Evolutionary conservation across 441 rosid genomes (phyloP).

Genomic region (Jatropha multifida): DNA sequence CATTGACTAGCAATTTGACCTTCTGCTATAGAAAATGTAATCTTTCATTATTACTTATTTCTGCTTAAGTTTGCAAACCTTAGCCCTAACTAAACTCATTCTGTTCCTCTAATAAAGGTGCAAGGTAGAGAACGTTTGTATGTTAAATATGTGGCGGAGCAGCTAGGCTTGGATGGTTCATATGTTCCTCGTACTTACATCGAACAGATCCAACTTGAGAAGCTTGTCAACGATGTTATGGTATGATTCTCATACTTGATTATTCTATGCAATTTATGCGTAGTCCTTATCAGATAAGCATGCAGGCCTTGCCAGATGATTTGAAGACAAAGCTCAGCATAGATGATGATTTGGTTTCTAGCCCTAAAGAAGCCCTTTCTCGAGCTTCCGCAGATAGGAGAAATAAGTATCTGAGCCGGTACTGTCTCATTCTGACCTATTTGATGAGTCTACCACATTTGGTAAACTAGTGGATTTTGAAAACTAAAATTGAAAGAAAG

Average conservation of each 20-base stretch:
- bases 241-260: conserved; percentile 45
- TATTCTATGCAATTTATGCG: conserved; percentile 19
- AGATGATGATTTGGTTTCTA: conserved; percentile 79
- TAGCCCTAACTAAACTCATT: conserved; percentile 17
- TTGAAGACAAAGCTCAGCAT: conserved; percentile 88
- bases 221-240: conserved; percentile 96
- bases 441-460: background rate
- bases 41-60: background rate
- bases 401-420: conserved; percentile 90
- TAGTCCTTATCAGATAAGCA: conserved; percentile 38
- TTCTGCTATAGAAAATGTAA: background rate
- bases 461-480: background rate
- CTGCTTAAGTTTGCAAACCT: conserved; percentile 11
- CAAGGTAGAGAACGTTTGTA: conserved; percentile 89
- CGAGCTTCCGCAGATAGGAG: conserved; percentile 97
- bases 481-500: background rate
- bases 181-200: conserved; percentile 94
- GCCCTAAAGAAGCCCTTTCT: conserved; percentile 98
- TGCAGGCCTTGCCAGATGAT: conserved; percentile 96
- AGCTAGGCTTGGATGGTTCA: conserved; percentile 87
- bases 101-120: conserved; percentile 52
- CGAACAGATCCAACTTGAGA: conserved; percentile 97
- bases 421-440: conserved; percentile 20
- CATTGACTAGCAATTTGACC: background rate
- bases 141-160: conserved; percentile 68